Percentiles rank a stretch among this genome's conserved stretches.
phyloP scores from a whole-genome alignment of 805 yeast genomes.

The Wickerhamiella australiensis region DNA sequence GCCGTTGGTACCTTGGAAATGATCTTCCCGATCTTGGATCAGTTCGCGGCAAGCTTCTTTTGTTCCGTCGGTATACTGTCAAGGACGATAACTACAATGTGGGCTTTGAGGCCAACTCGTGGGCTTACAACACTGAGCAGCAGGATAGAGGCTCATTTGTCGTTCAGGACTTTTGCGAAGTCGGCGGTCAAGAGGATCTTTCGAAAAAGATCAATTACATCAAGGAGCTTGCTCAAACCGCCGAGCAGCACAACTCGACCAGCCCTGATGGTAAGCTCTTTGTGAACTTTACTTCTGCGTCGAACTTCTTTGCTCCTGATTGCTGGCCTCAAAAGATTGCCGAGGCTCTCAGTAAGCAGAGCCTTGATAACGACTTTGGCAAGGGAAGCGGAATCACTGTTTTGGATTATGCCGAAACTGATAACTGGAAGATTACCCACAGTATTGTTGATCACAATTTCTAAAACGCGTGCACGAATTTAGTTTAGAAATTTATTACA shows the following conservation, averaged over 20 bases:
- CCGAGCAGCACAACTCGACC: constrained; percentile 38
- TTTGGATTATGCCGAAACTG: constrained; percentile 51
- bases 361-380: constrained; percentile 21
- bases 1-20: constrained; percentile 48
- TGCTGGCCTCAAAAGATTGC: constrained; percentile 70
- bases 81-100: constrained; percentile 33
- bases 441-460: constrained; percentile 7
- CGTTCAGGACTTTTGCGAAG: constrained; percentile 67
- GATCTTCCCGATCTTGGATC: constrained; percentile 49
- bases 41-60: constrained; percentile 51
- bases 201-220: constrained; percentile 46
- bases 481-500: neutral
- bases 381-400: constrained; percentile 54
- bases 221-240: constrained; percentile 42
- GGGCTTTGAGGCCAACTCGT: constrained; percentile 57
- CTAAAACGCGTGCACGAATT: neutral
- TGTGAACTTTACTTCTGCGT: constrained; percentile 61
- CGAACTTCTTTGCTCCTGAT: constrained; percentile 54
- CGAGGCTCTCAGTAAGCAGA: constrained; percentile 32
- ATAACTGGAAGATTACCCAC: constrained; percentile 43
- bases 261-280: constrained; percentile 42
- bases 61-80: constrained; percentile 64
- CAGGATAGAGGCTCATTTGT: constrained; percentile 51
- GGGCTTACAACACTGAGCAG: constrained; percentile 54
- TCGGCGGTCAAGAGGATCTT: constrained; percentile 41